Percentiles rank a stretch among this genome's conserved stretches.
These are phyloP conservation scores for Amorphotheca resinae DNA, from an alignment of 495 filamentous ascomycete species.

Conservation along the genomic window DNA sequence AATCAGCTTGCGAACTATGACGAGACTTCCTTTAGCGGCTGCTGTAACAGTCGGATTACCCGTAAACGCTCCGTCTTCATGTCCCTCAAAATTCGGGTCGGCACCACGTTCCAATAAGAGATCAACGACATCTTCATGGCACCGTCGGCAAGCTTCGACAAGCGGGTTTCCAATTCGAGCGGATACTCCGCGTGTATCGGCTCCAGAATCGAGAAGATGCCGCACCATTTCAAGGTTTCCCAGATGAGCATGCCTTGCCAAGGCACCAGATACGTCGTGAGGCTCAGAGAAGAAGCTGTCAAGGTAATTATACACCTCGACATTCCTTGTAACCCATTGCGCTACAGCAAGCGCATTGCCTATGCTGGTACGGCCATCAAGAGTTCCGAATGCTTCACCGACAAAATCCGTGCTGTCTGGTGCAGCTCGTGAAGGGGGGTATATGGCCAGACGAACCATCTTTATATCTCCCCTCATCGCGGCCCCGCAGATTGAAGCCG, in stretches of 20 bases:
- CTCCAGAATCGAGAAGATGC: constrained; percentile 7
- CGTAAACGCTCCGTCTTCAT: neutral
- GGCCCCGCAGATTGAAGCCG: constrained; percentile 3
- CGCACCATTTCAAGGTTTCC: constrained; percentile 9
- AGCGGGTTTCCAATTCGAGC: neutral
- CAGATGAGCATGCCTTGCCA: too few species aligned
- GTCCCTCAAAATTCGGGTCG: constrained; percentile 6
- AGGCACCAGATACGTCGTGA: too few species aligned
- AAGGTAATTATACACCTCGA: too few species aligned
- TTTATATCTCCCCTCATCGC: constrained; percentile 11
- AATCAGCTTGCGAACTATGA: constrained; percentile 11
- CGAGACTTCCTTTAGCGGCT: constrained; percentile 11
- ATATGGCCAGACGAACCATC: constrained; percentile 11
- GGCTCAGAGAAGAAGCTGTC: too few species aligned
- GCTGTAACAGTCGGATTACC: neutral
- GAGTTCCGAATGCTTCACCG: constrained; percentile 7
- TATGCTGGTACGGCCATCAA: too few species aligned
- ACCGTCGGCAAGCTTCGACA: neutral
- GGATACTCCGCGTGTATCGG: neutral
- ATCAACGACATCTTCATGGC: constrained; percentile 12
- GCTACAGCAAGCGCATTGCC: too few species aligned
- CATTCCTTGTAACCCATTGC: too few species aligned
- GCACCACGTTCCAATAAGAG: constrained; percentile 3
- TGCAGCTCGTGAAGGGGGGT: constrained; percentile 9
- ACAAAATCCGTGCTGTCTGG: constrained; percentile 8